Evolutionary conservation across 2,329 filamentous ascomycete species (phyloP).

Genomic region (Hypoxylon rubiginosum): DNA sequence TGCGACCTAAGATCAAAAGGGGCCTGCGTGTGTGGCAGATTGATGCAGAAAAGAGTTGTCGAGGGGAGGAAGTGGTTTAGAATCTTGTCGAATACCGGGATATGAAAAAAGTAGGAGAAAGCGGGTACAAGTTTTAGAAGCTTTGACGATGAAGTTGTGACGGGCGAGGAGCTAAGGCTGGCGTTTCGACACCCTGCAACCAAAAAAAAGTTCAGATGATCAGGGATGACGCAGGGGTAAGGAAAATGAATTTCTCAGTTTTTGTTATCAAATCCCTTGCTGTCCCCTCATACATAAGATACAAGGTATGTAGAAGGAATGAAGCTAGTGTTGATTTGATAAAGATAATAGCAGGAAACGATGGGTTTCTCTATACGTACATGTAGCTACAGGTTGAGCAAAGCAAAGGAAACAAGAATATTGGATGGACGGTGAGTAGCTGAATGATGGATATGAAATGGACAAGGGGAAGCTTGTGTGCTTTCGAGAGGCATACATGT

Average conservation of each 20-base stretch:
- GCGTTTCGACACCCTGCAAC: slow-evolving; percentile 33
- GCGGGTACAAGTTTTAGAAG: slow-evolving; percentile 26
- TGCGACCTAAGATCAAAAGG: not conserved
- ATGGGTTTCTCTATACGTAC: not conserved
- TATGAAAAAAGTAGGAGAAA: slow-evolving; percentile 7
- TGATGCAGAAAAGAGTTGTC: slow-evolving; percentile 4
- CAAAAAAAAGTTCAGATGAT: slow-evolving; percentile 29
- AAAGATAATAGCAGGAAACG: not conserved
- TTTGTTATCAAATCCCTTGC: slow-evolving; percentile 4
- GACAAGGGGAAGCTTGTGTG: slow-evolving; percentile 1
- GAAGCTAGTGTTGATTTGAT: too few relatives aligned
- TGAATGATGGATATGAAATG: slow-evolving; percentile 14
- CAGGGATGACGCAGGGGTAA: slow-evolving; percentile 32
- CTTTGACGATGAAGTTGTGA: slow-evolving; percentile 30
- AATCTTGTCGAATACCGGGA: slow-evolving; percentile 6
- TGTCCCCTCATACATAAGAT: slow-evolving; percentile 9
- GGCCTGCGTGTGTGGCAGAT: slow-evolving; percentile 3
- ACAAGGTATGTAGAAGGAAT: too few relatives aligned
- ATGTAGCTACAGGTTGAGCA: too few relatives aligned
- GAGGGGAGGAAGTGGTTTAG: slow-evolving; percentile 5
- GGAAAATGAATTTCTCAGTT: not conserved
- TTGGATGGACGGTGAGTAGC: slow-evolving; percentile 11
- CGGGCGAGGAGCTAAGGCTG: slow-evolving; percentile 29
- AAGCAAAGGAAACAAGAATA: slow-evolving; percentile 1
- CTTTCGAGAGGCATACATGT: not conserved